Conservation (phyloP, 495 filamentous ascomycete genomes). For the Hypomontagnella submonticulosa region DNA sequence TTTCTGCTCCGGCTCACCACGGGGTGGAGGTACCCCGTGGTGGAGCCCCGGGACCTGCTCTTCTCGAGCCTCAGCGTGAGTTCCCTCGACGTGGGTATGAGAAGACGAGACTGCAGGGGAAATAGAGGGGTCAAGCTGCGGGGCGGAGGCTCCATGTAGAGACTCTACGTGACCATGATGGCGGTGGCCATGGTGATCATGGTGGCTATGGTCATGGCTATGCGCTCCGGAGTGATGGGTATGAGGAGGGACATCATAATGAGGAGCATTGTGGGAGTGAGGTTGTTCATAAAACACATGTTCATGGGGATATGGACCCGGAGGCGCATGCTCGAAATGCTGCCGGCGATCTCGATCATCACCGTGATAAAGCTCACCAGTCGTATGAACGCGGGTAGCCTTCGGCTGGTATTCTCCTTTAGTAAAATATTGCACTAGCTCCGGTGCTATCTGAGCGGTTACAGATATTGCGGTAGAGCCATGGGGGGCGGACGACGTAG, state of each 20-base stretch:
- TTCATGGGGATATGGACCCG: constrained; percentile 30
- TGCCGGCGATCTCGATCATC: constrained; percentile 36
- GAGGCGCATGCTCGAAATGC: constrained; percentile 31
- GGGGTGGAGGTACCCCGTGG: constrained; percentile 40
- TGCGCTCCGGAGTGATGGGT: not conserved
- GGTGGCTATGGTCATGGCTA: constrained; percentile 9
- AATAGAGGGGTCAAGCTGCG: constrained; percentile 38
- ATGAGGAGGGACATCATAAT: not conserved
- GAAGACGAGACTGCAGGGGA: constrained; percentile 45
- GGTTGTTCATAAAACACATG: constrained; percentile 24
- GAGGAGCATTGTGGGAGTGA: constrained; percentile 17
- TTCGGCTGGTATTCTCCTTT: constrained; percentile 65
- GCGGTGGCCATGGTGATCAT: constrained; percentile 21
- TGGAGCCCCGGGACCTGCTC: constrained; percentile 53
- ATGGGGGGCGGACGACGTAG: constrained; percentile 4
- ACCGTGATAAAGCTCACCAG: constrained; percentile 42
- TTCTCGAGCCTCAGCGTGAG: constrained; percentile 54
- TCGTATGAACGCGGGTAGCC: constrained; percentile 42
- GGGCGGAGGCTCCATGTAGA: constrained; percentile 36
- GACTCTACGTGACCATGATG: constrained; percentile 35
- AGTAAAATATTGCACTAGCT: constrained; percentile 62
- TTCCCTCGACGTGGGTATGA: constrained; percentile 37
- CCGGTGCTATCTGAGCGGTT: constrained; percentile 34
- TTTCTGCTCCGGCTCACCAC: constrained; percentile 43
- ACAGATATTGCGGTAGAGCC: constrained; percentile 13